Evolutionary conservation across 2,329 filamentous ascomycete genomes (phyloP), one percentile per base, ranked within the genome.

Genomic region (Acephala macrosclerotiorum): DNA sequence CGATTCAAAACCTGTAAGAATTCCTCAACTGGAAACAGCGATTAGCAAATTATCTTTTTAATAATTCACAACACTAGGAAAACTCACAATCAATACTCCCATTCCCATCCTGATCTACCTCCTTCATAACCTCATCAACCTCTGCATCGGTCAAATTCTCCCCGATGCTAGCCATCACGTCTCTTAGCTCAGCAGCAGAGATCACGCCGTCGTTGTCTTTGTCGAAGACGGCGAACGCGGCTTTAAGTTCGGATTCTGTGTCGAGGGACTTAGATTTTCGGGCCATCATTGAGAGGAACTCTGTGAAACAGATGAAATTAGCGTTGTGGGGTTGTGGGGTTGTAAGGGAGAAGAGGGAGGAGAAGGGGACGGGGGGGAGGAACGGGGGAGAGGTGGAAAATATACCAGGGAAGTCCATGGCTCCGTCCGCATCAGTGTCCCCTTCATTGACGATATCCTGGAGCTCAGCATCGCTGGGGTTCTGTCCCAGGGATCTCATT

Each of bases 371-470:
- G 33, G 22, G 26, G 12, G 33, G 18, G 20, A 18, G 45, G 18
- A 12, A 16, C 4, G 45, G 45, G 12, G 38, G 38, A 42, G 38
- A n/a, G 45, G 20, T 3, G 20, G 68, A n/a, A n/a, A n/a, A n/a
- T n/a, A 9, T 77, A 86, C 85, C 85, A 64, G 87, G 84, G 76
- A 90, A 89, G 75, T 88, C 86, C 74, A 90, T 88, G 71, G 86
- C 87, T 76, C 87, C 87, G 72, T 87, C 88, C 76, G 87, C 86
- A 79, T 90, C 86, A 70, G 83, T 80, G 71, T 90, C 87, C 68
- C 88, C 86, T 78, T 90, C 87, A 79, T 87, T 88, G 80, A 89
- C 87, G 81, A 90, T 88, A 77, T 90, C 87, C 76, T 87, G 83
- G 61, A 89, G 81, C 78, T 90, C 87, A 63, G 83, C 82, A 70